Percentiles rank a stretch among this genome's conserved stretches.
phyloP scores from a whole-genome alignment of 441 rosid species.

The Erodium chrysanthum region DNA sequence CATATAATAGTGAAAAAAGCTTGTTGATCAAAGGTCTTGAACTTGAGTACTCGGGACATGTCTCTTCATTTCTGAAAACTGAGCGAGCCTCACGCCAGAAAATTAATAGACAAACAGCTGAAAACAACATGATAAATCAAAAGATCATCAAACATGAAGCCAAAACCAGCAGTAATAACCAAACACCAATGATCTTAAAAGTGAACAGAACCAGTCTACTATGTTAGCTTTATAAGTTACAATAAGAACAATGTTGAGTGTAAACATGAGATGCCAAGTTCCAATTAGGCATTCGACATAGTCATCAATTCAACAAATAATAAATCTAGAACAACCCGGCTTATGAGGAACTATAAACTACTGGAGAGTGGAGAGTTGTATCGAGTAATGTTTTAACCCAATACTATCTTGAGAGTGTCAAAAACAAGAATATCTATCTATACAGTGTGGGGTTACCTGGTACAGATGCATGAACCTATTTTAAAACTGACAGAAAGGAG shows the following conservation, averaged over 20 bases:
- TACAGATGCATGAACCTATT: slow-evolving; percentile 39
- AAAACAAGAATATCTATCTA: neutral
- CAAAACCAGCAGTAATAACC: neutral
- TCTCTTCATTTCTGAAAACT: too few species aligned
- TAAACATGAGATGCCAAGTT: neutral
- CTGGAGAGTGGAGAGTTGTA: neutral
- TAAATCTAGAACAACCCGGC: neutral
- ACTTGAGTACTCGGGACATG: too few species aligned
- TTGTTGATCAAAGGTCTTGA: too few species aligned
- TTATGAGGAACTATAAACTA: neutral
- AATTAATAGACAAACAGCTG: too few species aligned
- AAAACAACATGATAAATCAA: neutral
- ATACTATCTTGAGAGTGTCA: neutral
- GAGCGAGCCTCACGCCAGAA: too few species aligned
- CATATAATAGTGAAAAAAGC: too few species aligned
- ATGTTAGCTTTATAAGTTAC: neutral
- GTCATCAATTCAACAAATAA: neutral
- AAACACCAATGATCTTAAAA: neutral
- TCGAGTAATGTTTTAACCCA: neutral
- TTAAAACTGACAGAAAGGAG: slow-evolving; percentile 50
- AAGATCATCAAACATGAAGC: neutral
- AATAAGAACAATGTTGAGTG: neutral
- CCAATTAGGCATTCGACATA: neutral
- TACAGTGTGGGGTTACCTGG: slow-evolving; percentile 34
- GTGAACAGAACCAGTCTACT: neutral